A percentile compares a stretch with the other conserved stretches of the same genome.
phyloP scores from a whole-genome alignment of 2,329 filamentous ascomycete genomes.

The Lecanosticta acicola region DNA sequence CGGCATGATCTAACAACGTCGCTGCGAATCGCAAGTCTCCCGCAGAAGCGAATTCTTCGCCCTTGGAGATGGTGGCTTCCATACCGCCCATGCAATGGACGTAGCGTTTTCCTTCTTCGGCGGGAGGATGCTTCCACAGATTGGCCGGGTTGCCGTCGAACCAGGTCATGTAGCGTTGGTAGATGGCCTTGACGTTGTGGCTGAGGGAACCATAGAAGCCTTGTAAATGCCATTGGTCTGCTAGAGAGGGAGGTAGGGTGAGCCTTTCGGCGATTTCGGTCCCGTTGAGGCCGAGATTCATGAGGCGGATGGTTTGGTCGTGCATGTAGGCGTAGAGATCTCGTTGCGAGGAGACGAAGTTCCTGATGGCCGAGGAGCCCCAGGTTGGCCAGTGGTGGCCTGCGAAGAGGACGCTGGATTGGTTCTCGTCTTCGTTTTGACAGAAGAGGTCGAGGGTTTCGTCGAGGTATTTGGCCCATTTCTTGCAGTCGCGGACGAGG shows the following conservation, averaged over 20 bases:
- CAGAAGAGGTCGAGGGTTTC: slow-evolving; percentile 1
- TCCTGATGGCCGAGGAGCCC: background rate
- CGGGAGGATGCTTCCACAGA: slow-evolving; percentile 7
- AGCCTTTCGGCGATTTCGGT: slow-evolving; percentile 1
- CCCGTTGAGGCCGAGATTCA: background rate
- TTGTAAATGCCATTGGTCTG: slow-evolving; percentile 1
- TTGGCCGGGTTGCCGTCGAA: slow-evolving; percentile 10
- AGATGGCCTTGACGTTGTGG: slow-evolving; percentile 9
- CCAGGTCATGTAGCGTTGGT: slow-evolving; percentile 8
- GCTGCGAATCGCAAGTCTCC: slow-evolving; percentile 5
- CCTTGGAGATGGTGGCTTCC: background rate
- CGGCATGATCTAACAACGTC: slow-evolving; percentile 5
- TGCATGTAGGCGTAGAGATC: slow-evolving; percentile 2
- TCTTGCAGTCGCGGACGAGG: background rate
- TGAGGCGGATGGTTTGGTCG: background rate
- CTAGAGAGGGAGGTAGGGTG: background rate
- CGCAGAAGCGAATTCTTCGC: background rate
- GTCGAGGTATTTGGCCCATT: slow-evolving; percentile 2
- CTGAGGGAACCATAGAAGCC: slow-evolving; percentile 1
- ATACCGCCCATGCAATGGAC: slow-evolving; percentile 5
- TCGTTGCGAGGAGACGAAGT: background rate
- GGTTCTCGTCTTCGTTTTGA: background rate
- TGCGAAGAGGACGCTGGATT: background rate
- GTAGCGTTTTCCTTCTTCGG: slow-evolving; percentile 4
- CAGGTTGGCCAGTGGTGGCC: slow-evolving; percentile 2